Evolutionary conservation across 768 basidiomycete genomes (phyloP), one percentile per base, ranked within the genome.

Genomic region (Xerocomellus chrysenteron): DNA sequence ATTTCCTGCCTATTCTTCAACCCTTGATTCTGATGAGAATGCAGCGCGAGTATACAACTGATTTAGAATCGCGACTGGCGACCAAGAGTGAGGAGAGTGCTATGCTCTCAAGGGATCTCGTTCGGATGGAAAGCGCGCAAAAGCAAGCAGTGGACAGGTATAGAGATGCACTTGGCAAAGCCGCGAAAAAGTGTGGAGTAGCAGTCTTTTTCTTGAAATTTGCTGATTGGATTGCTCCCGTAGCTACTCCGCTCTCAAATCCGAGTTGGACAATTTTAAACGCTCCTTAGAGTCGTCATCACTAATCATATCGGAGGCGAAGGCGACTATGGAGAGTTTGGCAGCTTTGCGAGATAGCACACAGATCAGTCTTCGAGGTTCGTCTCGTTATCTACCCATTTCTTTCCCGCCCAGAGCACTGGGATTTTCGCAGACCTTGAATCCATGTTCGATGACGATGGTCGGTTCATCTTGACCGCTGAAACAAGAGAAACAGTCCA

Each of bases 161-260:
- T 37, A 56, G 54, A 37, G 69, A 71, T 35, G 57, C 53, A 5
- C 44, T 71, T 1, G 21, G 47, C 2, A 69, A 53, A 33, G 50
- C 52, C 24, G 51, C 37, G 32, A 67, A 60, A 55, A 69, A 51
- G 69, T 71, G 24, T 33, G 60, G 16, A 28, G 21, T 48, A 12
- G 19, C 24, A 11, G 2, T 24, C 28, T 9, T 50, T 52, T 45
- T 43, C 24, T 47, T 30, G 6, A 21, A 35, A 7, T 14, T 13
- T 19, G 50, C 55, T 60, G 37, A 57, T 47, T 19, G 13, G 50
- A 45, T 44, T 45, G 17, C 41, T 19, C 42, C 2, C 6, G 19
- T 50, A 76, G 75, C 48, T 69, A 65, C 52, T 49, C 65, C 16
- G 58, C 53, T 36, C 67, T 77, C 14, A 72, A 71, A 52, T 69